Evolutionary conservation across 2,329 filamentous ascomycete genomes (phyloP).

Genomic region (Nigrospora oryzae): DNA sequence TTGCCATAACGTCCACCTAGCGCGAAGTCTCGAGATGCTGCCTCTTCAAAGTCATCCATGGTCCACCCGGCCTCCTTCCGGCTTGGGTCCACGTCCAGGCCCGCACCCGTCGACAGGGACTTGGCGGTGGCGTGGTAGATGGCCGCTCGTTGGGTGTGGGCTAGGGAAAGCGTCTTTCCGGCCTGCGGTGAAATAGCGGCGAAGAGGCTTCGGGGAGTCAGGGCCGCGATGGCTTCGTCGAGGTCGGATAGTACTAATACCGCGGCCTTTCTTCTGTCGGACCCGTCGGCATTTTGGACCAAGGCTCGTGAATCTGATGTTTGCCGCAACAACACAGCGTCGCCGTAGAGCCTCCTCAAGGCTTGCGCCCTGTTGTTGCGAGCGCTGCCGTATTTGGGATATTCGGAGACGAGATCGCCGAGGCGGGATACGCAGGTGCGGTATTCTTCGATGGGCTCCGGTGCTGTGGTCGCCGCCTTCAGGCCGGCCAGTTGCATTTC

Average conservation of each 20-base stretch:
- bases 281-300: constrained; percentile 24
- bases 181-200: constrained; percentile 54
- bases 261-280: constrained; percentile 30
- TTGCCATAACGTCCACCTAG: constrained; percentile 57
- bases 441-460: constrained; percentile 37
- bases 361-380: constrained; percentile 70
- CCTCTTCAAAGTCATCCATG: constrained; percentile 50
- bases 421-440: constrained; percentile 38
- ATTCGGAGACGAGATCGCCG: constrained; percentile 42
- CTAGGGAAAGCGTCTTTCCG: constrained; percentile 58
- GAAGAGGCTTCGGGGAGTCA: constrained; percentile 42
- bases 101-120: constrained; percentile 23
- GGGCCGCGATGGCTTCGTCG: constrained; percentile 47
- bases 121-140: constrained; percentile 54
- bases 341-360: constrained; percentile 52
- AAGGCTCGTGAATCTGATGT: constrained; percentile 30
- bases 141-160: constrained; percentile 64
- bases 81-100: constrained; percentile 26
- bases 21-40: constrained; percentile 55
- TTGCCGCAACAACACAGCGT: constrained; percentile 44
- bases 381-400: constrained; percentile 62
- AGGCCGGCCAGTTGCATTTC: constrained; percentile 43
- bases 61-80: constrained; percentile 41
- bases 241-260: constrained; percentile 42
- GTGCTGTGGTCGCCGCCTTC: constrained; percentile 20